Evolutionary conservation across 2,329 filamentous ascomycete genomes (phyloP), one percentile per base, ranked within the genome.

Genomic region (Capronia epimyces): DNA sequence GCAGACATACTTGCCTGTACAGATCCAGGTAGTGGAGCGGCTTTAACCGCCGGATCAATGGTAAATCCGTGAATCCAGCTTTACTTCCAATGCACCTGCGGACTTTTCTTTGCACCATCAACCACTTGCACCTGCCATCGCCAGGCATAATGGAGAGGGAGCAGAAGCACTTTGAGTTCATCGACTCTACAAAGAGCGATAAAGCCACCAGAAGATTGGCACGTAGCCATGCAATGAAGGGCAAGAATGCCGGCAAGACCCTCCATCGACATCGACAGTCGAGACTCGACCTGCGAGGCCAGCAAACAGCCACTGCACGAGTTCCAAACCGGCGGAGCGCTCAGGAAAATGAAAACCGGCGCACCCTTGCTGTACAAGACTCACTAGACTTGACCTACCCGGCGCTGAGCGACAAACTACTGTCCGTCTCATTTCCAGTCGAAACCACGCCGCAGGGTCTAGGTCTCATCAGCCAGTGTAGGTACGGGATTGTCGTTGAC

Each of bases 211-310:
- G 16, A 9, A 43, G 22, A 43, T 43, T 43, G n/a, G 40, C 27
- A 25, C 40, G 40, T 25, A 43, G 40, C 27, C 40, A 43, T 43
- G 40, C 40, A 5, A 43, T 43, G 40, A 43, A 43, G 13, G 40
- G 40, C 27, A 43, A 43, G 16, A 43, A 43, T 43, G 16, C 22
- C 5, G 40, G 40, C 3, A 43, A 43, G 27, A 43, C 8, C 20
- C 18, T 25, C 10, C 40, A 43, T 43, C 40, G 40, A 16, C 40
- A 43, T 43, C 40, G 40, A 16, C 40, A n/a, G 9, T 43, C 40
- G 22, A 43, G 40, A 27, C 12, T 43, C n/a, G 22, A 43, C 40
- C 21, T 27, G 22, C 40, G 22, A 27, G n/a, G 13, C 7, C 40
- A 29, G 20, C 18, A 24, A 25, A 10, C 10, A 13, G 40, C 22